Evolutionary conservation across 805 yeast species (phyloP).

Genomic region (Kazachstania taianensis): DNA sequence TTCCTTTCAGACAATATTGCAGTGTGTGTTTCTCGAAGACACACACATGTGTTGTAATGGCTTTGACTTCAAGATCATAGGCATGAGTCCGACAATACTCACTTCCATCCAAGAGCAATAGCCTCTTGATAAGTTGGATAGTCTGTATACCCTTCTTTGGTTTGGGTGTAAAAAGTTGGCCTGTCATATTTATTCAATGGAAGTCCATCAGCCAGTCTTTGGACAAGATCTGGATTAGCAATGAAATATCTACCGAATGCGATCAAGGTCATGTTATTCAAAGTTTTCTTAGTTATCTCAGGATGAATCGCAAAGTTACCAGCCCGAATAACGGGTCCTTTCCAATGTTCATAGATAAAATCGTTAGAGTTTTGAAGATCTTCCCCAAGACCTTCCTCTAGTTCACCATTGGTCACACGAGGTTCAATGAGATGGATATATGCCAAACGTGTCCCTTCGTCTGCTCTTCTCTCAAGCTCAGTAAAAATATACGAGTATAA

Average conservation of each 20-base stretch:
- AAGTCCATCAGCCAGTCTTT: constrained; percentile 31
- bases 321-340: constrained; percentile 33
- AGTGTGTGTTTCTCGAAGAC: not conserved
- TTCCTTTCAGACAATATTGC: not conserved
- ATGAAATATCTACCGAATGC: constrained; percentile 37
- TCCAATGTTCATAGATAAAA: constrained; percentile 33
- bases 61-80: too few species aligned
- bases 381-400: constrained; percentile 17
- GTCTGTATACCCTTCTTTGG: constrained; percentile 33
- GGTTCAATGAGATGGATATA: constrained; percentile 35
- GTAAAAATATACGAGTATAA: constrained; percentile 33
- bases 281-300: constrained; percentile 18
- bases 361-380: constrained; percentile 25
- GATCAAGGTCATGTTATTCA: constrained; percentile 34
- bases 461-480: constrained; percentile 32
- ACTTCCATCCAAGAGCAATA: constrained; percentile 3
- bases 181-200: constrained; percentile 37
- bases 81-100: not conserved
- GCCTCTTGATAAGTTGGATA: constrained; percentile 28
- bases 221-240: constrained; percentile 45
- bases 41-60: not conserved
- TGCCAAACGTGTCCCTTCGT: constrained; percentile 31
- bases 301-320: constrained; percentile 24
- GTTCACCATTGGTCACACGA: constrained; percentile 11
- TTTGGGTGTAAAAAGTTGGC: constrained; percentile 33